Evolutionary conservation across 176 grass and related monocot genomes (phyloP), one percentile per base, ranked within the genome.

Genomic region (Phyllostachys edulis): DNA sequence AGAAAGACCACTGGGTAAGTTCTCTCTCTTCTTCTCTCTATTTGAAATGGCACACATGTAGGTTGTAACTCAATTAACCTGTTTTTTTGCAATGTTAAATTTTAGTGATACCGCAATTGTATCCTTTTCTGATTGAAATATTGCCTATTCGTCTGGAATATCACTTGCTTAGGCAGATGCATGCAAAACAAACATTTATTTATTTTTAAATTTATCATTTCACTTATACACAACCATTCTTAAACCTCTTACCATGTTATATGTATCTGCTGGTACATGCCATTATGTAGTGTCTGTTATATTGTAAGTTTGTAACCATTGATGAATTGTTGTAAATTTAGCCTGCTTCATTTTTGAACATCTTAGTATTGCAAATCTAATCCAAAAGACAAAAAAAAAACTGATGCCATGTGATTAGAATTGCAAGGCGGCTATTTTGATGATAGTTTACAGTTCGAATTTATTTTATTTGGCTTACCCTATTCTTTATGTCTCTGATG

Each of bases 1-100:
- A 98, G 72, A 98, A 98, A 77, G 96, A 98, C 52, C 96, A 98
- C 50, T 98, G 96, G 96, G 96, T 98, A 89, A 93, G 37, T 62
- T 70, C 66, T 34, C 32, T 34, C 32, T 34, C 32, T 63, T 45
- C 59, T 12, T 85, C 38, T 47, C 5, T 50, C 4, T 6, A 1
- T 39, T 7, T 29, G 9, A 73, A 71, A 39, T 80, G 32, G 14
- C 59, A 7, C 21, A 38, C 39, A 49, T 86, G 26, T 44, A 85
- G 69, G 54, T 75, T 34, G 21, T 0, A 42, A 61, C 11, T 75
- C 14, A 65, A 27, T 64, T 65, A 52, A 12, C 36, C 2, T 78
- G 42, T 75, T 72, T 73, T 73, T 34, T 34, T 67, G 7, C 65
- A 79, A 34, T 56, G 39, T 57, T 61, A 34, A 60, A n/a, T 51